phyloP scores from a whole-genome alignment of 2,329 filamentous ascomycete species.

The Mycosphaerella arachidis region DNA sequence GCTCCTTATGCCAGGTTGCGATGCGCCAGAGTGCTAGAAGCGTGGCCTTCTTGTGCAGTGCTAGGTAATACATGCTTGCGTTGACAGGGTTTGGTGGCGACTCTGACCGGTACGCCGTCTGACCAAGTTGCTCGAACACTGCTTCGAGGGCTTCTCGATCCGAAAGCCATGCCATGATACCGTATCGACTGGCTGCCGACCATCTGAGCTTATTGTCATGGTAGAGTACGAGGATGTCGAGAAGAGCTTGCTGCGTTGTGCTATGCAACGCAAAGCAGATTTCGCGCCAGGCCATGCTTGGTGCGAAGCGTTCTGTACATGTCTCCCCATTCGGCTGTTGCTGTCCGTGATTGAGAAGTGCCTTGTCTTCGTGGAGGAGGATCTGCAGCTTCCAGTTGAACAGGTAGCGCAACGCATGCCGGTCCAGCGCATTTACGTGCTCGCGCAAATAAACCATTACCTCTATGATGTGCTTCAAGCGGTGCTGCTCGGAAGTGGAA shows the following conservation, averaged over 20 bases:
- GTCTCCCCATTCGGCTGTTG: slow-evolving; percentile 12
- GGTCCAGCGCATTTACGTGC: slow-evolving; percentile 26
- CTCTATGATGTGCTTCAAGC: slow-evolving; percentile 24
- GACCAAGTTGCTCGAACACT: slow-evolving; percentile 85
- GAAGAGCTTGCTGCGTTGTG: slow-evolving; percentile 78
- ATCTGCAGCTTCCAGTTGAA: slow-evolving; percentile 31
- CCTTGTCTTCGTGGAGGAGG: slow-evolving; percentile 7
- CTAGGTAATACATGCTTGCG: slow-evolving; percentile 87
- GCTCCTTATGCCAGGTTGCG: slow-evolving; percentile 83
- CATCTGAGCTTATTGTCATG: slow-evolving; percentile 77
- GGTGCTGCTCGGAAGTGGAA: slow-evolving; percentile 23
- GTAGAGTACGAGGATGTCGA: slow-evolving; percentile 65
- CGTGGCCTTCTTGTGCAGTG: slow-evolving; percentile 80
- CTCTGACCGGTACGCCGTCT: slow-evolving; percentile 86
- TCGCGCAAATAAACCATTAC: slow-evolving; percentile 25
- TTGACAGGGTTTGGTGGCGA: slow-evolving; percentile 86
- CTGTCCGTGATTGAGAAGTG: slow-evolving; percentile 24
- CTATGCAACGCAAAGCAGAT: slow-evolving; percentile 71
- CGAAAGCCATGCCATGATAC: slow-evolving; percentile 91
- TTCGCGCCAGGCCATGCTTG: slow-evolving; percentile 61
- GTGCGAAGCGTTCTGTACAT: slow-evolving; percentile 12
- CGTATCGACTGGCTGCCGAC: slow-evolving; percentile 79
- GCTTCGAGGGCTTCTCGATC: slow-evolving; percentile 70
- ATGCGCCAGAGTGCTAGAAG: slow-evolving; percentile 92
- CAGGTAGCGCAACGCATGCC: slow-evolving; percentile 28